Evolutionary conservation across 176 grass and related monocot species (phyloP).

Genomic region (Carex parvula): DNA sequence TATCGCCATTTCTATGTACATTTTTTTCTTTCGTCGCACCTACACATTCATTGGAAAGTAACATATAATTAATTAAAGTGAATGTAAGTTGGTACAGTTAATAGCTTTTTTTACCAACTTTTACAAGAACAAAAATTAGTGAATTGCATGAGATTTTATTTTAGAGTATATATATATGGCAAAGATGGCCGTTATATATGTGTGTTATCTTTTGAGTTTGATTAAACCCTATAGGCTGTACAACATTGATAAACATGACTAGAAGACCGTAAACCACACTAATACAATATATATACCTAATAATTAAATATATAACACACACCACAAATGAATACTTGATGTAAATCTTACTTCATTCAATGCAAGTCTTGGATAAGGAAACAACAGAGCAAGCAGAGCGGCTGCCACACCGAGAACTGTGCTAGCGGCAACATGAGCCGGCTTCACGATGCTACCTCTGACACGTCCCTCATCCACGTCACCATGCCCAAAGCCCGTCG

Average conservation of each 20-base stretch:
- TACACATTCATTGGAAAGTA: conserved; percentile 14
- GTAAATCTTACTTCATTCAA: conserved; percentile 28
- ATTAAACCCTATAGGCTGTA: not conserved
- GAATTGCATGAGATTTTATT: not conserved
- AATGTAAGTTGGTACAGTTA: too few relatives aligned
- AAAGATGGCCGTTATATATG: too few relatives aligned
- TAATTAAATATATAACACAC: not conserved
- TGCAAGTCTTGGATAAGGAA: conserved; percentile 64
- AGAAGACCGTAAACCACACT: not conserved
- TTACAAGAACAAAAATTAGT: not conserved
- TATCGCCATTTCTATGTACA: conserved; percentile 45
- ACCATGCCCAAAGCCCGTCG: conserved; percentile 33
- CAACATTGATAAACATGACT: not conserved
- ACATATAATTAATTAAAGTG: not conserved
- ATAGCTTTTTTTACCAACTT: too few relatives aligned
- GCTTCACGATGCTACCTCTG: conserved; percentile 38
- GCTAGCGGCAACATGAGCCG: conserved; percentile 57
- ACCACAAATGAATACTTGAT: not conserved
- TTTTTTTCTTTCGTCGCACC: conserved; percentile 37
- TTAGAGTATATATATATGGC: too few relatives aligned
- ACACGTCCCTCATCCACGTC: not conserved
- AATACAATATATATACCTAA: not conserved
- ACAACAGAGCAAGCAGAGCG: conserved; percentile 43
- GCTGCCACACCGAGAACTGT: conserved; percentile 54
- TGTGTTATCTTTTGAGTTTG: too few relatives aligned